Evolutionary conservation across 1,284 basidiomycete genomes (phyloP), one percentile per base, ranked within the genome.

Genomic region (Moesziomyces parantarcticus): DNA sequence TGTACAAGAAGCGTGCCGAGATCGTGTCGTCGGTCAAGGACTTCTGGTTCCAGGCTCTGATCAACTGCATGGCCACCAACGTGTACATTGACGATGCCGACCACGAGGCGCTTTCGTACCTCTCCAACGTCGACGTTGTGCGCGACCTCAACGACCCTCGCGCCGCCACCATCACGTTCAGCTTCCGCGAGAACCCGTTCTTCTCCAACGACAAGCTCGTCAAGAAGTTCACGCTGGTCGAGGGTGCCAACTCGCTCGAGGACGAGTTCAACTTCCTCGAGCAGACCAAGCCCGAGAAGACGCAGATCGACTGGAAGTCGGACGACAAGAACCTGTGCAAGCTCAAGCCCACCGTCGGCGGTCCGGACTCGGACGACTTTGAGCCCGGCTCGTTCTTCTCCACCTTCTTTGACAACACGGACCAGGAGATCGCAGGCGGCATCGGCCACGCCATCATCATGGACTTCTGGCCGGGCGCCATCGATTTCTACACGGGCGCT

Each of bases 371-470:
- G 21, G 76, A 73, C 52, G 77, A 87, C 56, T 89, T 89, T 40
- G 92, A 93, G 58, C 85, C 88, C 48, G 92, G 93, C 58, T 92
- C 90, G 79, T 93, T 94, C 86, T 94, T 94, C 88, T 92, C 92
- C 85, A 90, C 90, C 78, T 93, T 94, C 75, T 92, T 92, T 83
- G 83, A 87, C 44, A 78, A 67, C 58, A 65, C 65, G 22, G 64
- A 72, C 50, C 57, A 52, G 34, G 73, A 78, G 62, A 50, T 80
- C 7, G 77, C 78, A 0, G 79, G 74, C 44, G 73, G 71, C 29
- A 80, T 83, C 22, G 81, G 79, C 26, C 76, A 77, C 54, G 62
- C 62, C 9, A 56, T 83, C 29, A 79, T 80, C 48, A 77, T 80
- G 58, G 79, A 81, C 43, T 68, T 82, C 47, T 83, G 60, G 73